Evolutionary conservation across 108 stramenopile species (phyloP).

Genomic region (Nitzschia sp.): DNA sequence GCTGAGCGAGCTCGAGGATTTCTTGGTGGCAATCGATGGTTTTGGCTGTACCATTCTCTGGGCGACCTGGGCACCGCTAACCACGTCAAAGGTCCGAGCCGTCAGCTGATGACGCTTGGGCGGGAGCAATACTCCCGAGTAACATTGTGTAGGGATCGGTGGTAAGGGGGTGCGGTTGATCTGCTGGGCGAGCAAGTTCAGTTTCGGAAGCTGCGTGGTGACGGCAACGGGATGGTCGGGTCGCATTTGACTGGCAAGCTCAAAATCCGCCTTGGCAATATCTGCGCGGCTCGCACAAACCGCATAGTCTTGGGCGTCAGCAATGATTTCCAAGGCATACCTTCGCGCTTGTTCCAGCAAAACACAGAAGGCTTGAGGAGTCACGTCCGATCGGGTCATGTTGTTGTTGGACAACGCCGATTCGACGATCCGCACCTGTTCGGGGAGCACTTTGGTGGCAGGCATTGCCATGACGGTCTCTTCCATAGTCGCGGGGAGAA

Average conservation of each 20-base stretch:
- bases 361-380: slow-evolving; percentile 71
- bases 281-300: slow-evolving; percentile 51
- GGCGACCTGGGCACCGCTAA: slow-evolving; percentile 62
- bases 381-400: slow-evolving; percentile 59
- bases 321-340: slow-evolving; percentile 67
- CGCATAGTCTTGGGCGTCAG: slow-evolving; percentile 83
- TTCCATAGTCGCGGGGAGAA: slow-evolving; percentile 29
- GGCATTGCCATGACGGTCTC: slow-evolving; percentile 31
- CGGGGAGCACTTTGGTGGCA: slow-evolving; percentile 43
- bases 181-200: slow-evolving; percentile 53
- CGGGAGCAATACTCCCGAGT: slow-evolving; percentile 72
- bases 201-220: slow-evolving; percentile 52
- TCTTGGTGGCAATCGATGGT: slow-evolving; percentile 14
- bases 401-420: slow-evolving; percentile 53
- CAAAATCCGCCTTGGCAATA: slow-evolving; percentile 35
- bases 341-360: slow-evolving; percentile 81
- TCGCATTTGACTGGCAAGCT: slow-evolving; percentile 58
- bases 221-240: slow-evolving; percentile 40
- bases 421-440: slow-evolving; percentile 68
- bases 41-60: slow-evolving; percentile 48
- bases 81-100: slow-evolving; percentile 80
- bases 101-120: slow-evolving; percentile 65
- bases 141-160: slow-evolving; percentile 72
- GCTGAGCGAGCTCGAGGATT: not conserved
- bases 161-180: slow-evolving; percentile 75